These are phyloP conservation scores for Blastomyces percursus DNA, from an alignment of 2,329 filamentous ascomycete species.

Conservation along the genomic window DNA sequence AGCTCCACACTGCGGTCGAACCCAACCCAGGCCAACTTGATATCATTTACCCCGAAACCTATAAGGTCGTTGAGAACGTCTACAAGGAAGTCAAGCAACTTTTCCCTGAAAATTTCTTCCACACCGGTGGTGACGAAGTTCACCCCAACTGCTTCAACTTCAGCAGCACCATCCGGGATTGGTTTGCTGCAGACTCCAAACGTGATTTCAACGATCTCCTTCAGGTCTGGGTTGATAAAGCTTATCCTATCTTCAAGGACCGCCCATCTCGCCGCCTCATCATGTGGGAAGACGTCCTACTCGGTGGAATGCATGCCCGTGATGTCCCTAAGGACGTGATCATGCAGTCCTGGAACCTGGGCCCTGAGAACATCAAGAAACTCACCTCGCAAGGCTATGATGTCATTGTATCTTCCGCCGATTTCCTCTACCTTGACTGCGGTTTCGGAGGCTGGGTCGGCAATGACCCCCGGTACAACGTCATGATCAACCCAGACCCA, in stretches of 20 bases:
- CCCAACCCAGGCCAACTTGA: conserved; percentile 49
- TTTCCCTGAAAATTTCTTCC: conserved; percentile 45
- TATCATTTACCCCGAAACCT: conserved; percentile 46
- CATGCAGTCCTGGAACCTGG: conserved; percentile 47
- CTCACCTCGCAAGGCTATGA: conserved; percentile 42
- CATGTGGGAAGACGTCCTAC: conserved; percentile 47
- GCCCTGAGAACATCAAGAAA: conserved; percentile 41
- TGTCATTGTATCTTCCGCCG: conserved; percentile 45
- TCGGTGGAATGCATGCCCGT: conserved; percentile 36
- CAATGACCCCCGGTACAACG: conserved; percentile 48
- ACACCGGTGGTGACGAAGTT: conserved; percentile 47
- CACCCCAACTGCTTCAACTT: conserved; percentile 49
- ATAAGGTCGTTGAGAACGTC: conserved; percentile 43
- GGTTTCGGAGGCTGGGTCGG: conserved; percentile 44
- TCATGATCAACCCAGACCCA: conserved; percentile 41
- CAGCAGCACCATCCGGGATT: conserved; percentile 39
- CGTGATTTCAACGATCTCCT: conserved; percentile 42
- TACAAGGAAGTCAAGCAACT: conserved; percentile 43
- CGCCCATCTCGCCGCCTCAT: conserved; percentile 41
- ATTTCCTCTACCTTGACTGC: conserved; percentile 49
- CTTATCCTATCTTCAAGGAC: conserved; percentile 41
- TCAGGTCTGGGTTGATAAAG: conserved; percentile 45
- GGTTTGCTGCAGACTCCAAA: conserved; percentile 41
- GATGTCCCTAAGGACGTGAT: conserved; percentile 42
- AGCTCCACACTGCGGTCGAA: conserved; percentile 45